Conservation (phyloP, 2,329 filamentous ascomycete genomes). For the Clarireedia monteithiana region DNA sequence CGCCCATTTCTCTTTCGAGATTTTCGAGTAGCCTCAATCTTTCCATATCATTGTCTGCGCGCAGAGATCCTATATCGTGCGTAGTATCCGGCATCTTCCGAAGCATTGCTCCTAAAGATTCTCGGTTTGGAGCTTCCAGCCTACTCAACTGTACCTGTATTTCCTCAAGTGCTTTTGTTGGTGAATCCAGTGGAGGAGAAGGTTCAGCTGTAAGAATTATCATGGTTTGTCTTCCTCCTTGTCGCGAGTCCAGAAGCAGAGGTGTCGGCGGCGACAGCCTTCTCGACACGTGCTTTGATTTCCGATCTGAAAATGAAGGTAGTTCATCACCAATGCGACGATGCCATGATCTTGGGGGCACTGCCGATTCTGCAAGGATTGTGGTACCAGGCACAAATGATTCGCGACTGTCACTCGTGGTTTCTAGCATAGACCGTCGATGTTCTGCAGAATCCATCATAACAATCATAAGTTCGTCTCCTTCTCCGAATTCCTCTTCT, state of each 20-base stretch:
- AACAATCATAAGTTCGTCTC: constrained; percentile 36
- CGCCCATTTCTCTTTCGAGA: constrained; percentile 54
- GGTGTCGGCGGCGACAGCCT: constrained; percentile 51
- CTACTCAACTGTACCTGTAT: constrained; percentile 28
- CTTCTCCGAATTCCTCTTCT: constrained; percentile 14
- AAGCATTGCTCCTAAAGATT: constrained; percentile 23
- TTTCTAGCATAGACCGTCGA: constrained; percentile 18
- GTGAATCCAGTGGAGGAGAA: constrained; percentile 24
- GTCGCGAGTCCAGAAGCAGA: constrained; percentile 38
- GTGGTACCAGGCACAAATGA: constrained; percentile 27
- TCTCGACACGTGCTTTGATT: constrained; percentile 36
- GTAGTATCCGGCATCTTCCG: constrained; percentile 17
- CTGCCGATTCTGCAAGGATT: not conserved
- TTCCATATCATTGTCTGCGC: constrained; percentile 8
- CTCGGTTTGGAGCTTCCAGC: constrained; percentile 25
- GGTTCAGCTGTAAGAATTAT: constrained; percentile 33
- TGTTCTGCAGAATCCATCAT: constrained; percentile 35
- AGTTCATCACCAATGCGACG: constrained; percentile 50
- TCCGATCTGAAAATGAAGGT: constrained; percentile 50
- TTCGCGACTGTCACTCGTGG: constrained; percentile 18
- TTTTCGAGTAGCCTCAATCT: constrained; percentile 42
- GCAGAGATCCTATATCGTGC: not conserved
- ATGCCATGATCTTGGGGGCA: constrained; percentile 37
- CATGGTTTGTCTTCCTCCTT: constrained; percentile 34
- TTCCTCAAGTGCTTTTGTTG: constrained; percentile 23